phyloP scores from a whole-genome alignment of 768 basidiomycete genomes.

The Mycena capillaripes region DNA sequence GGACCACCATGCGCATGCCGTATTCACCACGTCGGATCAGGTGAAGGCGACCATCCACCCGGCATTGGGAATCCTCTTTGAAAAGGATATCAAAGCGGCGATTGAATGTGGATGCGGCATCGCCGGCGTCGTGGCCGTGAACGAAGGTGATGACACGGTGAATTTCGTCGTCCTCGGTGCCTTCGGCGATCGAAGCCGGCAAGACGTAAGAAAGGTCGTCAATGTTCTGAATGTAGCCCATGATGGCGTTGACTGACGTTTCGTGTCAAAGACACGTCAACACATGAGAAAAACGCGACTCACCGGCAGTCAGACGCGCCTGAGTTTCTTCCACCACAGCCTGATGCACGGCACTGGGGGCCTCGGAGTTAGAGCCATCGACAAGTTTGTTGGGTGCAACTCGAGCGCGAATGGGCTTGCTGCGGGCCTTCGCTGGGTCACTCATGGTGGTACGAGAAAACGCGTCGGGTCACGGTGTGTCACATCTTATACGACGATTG shows the following conservation, averaged over 20 bases:
- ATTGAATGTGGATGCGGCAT: conserved; percentile 11
- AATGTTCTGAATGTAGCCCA: background rate
- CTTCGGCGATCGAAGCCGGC: background rate
- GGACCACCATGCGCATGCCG: background rate
- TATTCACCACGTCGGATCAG: conserved; percentile 12
- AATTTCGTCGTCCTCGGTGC: conserved; percentile 10
- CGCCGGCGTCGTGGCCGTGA: background rate
- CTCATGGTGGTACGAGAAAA: too few relatives aligned
- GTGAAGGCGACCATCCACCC: conserved; percentile 7
- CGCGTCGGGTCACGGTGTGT: too few relatives aligned
- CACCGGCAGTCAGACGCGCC: background rate
- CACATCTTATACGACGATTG: too few relatives aligned
- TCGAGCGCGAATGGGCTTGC: background rate
- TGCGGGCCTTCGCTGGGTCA: too few relatives aligned
- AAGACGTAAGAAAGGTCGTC: background rate
- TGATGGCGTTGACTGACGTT: background rate
- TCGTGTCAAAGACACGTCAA: background rate
- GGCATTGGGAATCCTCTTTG: conserved; percentile 5
- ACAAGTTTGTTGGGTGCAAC: background rate
- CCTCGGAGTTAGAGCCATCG: conserved; percentile 9
- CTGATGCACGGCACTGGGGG: conserved; percentile 17
- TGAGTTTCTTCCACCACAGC: background rate
- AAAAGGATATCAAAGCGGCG: conserved; percentile 26
- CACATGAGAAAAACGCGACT: background rate
- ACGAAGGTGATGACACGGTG: conserved; percentile 10